Percentiles rank a stretch among this genome's conserved stretches.
Conservation (phyloP, 2,329 filamentous ascomycete species). For the Hypoxylon rubiginosum region DNA sequence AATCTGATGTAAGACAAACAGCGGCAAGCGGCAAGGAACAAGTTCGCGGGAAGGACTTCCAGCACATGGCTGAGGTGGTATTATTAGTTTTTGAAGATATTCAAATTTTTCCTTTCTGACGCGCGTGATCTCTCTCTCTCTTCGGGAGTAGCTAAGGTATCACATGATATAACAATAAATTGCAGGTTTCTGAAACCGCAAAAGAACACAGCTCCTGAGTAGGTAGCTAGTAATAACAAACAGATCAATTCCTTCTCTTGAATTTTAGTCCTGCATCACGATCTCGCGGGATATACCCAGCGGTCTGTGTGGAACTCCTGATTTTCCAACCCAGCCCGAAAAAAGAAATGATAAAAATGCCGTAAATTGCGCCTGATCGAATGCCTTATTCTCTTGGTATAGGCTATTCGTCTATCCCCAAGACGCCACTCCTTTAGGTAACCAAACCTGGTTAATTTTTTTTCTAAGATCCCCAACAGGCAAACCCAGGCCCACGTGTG, state of each 20-base stretch:
- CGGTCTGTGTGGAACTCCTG: conserved; percentile 10
- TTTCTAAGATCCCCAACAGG: conserved; percentile 35
- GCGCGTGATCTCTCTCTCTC: conserved; percentile 16
- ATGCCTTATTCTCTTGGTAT: conserved; percentile 11
- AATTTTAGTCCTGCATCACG: neutral
- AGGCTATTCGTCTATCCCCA: conserved; percentile 32
- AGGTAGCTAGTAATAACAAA: conserved; percentile 13
- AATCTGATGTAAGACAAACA: conserved; percentile 24
- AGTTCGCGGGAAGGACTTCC: conserved; percentile 19
- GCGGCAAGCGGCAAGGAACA: neutral
- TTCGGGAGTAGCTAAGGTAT: conserved; percentile 24
- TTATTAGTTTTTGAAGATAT: conserved; percentile 19
- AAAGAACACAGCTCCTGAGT: conserved; percentile 14
- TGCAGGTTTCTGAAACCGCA: conserved; percentile 15
- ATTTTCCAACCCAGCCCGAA: conserved; percentile 13
- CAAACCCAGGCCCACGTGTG: conserved; percentile 37
- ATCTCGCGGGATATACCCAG: conserved; percentile 13
- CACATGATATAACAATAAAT: conserved; percentile 20
- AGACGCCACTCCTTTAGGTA: conserved; percentile 20
- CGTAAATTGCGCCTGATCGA: conserved; percentile 10
- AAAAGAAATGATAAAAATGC: conserved; percentile 12
- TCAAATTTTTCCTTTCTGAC: conserved; percentile 11
- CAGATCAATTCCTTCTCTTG: conserved; percentile 10
- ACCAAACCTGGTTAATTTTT: conserved; percentile 20
- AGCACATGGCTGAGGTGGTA: conserved; percentile 7